Conservation (phyloP, 2,329 filamentous ascomycete species). For the Colletotrichum orbiculare region DNA sequence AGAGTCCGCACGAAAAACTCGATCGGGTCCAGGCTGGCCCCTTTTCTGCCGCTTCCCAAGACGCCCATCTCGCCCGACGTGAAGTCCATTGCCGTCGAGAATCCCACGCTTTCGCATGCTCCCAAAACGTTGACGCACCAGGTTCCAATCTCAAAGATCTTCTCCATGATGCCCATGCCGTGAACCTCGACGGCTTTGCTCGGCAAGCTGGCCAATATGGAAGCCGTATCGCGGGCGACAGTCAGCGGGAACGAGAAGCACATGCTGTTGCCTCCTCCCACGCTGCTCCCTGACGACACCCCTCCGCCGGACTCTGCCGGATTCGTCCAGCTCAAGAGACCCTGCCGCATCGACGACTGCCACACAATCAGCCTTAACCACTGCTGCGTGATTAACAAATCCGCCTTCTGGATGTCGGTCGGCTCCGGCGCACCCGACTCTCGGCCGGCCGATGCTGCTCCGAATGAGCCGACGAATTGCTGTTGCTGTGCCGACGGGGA, state of each 20-base stretch:
- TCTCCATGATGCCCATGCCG: slow-evolving; percentile 61
- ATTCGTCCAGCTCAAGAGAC: slow-evolving; percentile 66
- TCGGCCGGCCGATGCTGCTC: slow-evolving; percentile 24
- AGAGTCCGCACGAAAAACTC: slow-evolving; percentile 57
- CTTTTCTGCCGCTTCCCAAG: slow-evolving; percentile 45
- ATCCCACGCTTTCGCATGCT: slow-evolving; percentile 45
- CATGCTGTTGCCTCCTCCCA: slow-evolving; percentile 54
- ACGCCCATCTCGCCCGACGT: slow-evolving; percentile 46
- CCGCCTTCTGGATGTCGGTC: slow-evolving; percentile 75
- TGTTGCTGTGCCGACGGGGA: slow-evolving; percentile 42
- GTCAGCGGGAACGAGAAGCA: slow-evolving; percentile 71
- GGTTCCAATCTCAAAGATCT: slow-evolving; percentile 60
- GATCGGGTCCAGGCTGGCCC: slow-evolving; percentile 52
- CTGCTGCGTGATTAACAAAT: slow-evolving; percentile 76
- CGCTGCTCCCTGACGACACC: slow-evolving; percentile 9
- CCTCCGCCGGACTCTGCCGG: slow-evolving; percentile 33
- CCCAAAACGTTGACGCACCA: slow-evolving; percentile 58
- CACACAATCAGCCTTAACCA: slow-evolving; percentile 79
- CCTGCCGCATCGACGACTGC: slow-evolving; percentile 76
- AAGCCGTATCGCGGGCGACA: slow-evolving; percentile 68
- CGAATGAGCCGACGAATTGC: slow-evolving; percentile 24
- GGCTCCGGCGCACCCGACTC: slow-evolving; percentile 47
- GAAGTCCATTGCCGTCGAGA: slow-evolving; percentile 45
- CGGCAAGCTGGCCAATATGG: slow-evolving; percentile 53
- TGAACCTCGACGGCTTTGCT: slow-evolving; percentile 57